Conservation (phyloP, 768 basidiomycete species). For the Mycena crocata region DNA sequence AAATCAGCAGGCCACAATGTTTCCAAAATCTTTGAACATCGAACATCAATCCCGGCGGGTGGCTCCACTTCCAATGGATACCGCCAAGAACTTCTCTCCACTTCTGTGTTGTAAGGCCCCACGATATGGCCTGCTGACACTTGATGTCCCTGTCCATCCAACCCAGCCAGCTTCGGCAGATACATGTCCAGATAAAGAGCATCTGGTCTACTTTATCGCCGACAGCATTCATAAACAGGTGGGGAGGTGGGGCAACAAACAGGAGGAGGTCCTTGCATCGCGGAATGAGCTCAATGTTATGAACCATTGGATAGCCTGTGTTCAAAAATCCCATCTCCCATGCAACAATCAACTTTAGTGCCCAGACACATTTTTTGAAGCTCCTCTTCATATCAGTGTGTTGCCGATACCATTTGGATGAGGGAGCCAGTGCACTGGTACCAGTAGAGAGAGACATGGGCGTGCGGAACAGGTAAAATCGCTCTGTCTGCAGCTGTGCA, state of each 20-base stretch:
- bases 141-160: background rate
- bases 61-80: background rate
- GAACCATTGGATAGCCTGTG: background rate
- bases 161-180: background rate
- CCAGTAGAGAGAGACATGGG: background rate
- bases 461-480: background rate
- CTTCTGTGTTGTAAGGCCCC: conserved; percentile 3
- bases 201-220: background rate
- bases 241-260: background rate
- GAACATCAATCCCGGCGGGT: background rate
- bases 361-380: background rate
- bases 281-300: background rate
- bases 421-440: background rate
- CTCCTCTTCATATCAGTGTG: background rate
- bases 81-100: conserved; percentile 5
- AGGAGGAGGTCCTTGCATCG: background rate
- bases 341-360: background rate
- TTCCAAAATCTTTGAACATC: conserved; percentile 2
- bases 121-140: background rate
- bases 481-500: background rate
- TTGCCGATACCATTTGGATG: conserved; percentile 11
- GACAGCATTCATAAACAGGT: background rate
- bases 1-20: background rate
- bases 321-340: background rate
- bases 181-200: conserved; percentile 14